Evolutionary conservation across 352 stramenopile genomes (phyloP).

Genomic region (Pythium grandisporangium): DNA sequence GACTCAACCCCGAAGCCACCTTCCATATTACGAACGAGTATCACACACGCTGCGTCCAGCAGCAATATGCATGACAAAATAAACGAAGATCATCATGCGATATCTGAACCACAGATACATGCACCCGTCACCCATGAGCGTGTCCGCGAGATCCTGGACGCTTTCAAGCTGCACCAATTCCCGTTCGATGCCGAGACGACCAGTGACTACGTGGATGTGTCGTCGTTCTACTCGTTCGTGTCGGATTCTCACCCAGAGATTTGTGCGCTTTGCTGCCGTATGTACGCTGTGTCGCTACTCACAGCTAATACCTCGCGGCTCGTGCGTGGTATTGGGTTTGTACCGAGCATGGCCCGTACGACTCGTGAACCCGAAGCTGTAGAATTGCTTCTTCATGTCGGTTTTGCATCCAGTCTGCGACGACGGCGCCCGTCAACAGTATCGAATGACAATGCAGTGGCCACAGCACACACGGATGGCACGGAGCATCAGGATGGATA

Average conservation of each 20-base stretch:
- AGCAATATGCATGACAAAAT: too few relatives aligned
- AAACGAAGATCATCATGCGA: too few relatives aligned
- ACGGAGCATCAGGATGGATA: too few relatives aligned
- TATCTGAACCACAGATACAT: too few relatives aligned
- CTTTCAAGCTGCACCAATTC: constrained; percentile 60
- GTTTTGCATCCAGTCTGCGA: constrained; percentile 44
- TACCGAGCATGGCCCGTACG: constrained; percentile 42
- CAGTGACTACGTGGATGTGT: constrained; percentile 68
- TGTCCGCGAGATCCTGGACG: constrained; percentile 40
- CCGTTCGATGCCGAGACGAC: constrained; percentile 66
- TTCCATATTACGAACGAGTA: not conserved
- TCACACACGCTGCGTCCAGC: too few relatives aligned
- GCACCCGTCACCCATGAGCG: constrained; percentile 24
- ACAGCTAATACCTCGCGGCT: constrained; percentile 43
- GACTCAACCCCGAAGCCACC: not conserved
- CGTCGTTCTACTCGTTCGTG: constrained; percentile 81
- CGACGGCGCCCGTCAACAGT: too few relatives aligned
- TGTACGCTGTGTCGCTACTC: constrained; percentile 60
- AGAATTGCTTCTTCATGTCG: constrained; percentile 57
- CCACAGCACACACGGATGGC: too few relatives aligned
- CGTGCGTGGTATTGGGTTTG: constrained; percentile 50
- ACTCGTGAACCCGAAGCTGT: constrained; percentile 31
- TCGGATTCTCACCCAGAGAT: constrained; percentile 75
- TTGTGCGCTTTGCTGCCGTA: constrained; percentile 62
- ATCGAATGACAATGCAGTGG: too few relatives aligned